Evolutionary conservation across 306 rosid species (phyloP).

Genomic region (Biancaea sappan): DNA sequence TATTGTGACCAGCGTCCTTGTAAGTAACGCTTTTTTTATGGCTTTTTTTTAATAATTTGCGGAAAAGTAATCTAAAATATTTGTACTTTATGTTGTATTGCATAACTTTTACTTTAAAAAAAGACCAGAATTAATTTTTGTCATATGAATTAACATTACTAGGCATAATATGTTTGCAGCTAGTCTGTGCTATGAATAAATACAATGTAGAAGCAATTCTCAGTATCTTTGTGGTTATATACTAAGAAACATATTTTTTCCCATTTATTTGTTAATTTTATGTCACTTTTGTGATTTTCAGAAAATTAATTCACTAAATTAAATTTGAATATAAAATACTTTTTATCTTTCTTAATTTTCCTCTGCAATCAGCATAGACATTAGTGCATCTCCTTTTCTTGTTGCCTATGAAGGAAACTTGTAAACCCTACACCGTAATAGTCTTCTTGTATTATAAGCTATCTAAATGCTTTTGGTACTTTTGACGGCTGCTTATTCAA

Average conservation of each 20-base stretch:
- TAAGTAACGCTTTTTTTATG: slow-evolving; percentile 48
- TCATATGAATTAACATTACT: not conserved
- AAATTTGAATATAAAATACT: not conserved
- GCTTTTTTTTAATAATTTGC: not conserved
- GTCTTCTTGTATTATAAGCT: not conserved
- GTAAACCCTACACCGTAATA: not conserved
- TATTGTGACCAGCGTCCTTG: slow-evolving; percentile 78
- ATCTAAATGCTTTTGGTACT: not conserved
- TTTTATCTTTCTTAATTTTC: not conserved
- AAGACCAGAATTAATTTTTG: not conserved
- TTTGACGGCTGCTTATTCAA: not conserved
- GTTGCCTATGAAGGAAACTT: not conserved
- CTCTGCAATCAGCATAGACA: not conserved
- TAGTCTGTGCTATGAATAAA: slow-evolving; percentile 1
- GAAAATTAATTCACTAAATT: not conserved
- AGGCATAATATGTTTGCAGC: not conserved
- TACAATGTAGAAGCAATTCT: not conserved
- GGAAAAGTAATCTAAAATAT: not conserved
- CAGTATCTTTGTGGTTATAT: not conserved
- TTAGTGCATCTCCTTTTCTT: not conserved
- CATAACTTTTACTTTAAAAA: not conserved
- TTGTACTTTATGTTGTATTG: slow-evolving; percentile 11
- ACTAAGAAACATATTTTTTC: not conserved
- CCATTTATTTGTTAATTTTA: not conserved
- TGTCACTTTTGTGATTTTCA: not conserved